Conservation (phyloP, 2,329 filamentous ascomycete genomes). For the Phialophora verrucosa region DNA sequence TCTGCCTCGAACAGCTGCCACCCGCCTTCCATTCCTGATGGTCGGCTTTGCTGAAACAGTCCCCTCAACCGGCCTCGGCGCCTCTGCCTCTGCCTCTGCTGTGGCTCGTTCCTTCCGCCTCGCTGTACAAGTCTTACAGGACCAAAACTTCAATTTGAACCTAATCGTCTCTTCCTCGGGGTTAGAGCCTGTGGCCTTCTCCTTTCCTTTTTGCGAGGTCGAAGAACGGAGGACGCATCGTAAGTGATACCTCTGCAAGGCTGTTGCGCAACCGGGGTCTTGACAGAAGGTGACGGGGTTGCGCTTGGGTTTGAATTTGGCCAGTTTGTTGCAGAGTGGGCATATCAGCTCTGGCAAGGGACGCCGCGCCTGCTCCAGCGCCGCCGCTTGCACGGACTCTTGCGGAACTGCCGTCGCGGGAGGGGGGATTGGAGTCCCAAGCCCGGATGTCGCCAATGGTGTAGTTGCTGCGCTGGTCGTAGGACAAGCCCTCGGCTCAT, state of each 20-base stretch:
- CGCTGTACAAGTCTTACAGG: background rate
- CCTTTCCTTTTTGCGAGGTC: background rate
- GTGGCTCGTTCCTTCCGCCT: conserved; percentile 1
- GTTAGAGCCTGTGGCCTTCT: background rate
- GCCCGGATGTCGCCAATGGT: conserved; percentile 13
- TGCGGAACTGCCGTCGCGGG: background rate
- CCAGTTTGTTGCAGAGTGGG: conserved; percentile 22
- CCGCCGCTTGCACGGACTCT: background rate
- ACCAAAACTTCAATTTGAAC: background rate
- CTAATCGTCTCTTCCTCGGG: background rate
- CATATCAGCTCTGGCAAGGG: background rate
- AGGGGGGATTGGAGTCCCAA: background rate
- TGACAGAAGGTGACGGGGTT: conserved; percentile 23
- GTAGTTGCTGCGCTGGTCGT: background rate
- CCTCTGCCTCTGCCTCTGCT: background rate
- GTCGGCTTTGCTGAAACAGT: background rate
- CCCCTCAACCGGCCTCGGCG: background rate
- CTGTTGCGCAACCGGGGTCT: conserved; percentile 24
- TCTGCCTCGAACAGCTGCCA: background rate
- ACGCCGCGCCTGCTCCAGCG: background rate
- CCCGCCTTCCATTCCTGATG: background rate
- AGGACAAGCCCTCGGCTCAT: background rate
- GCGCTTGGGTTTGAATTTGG: conserved; percentile 18
- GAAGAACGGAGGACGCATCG: conserved; percentile 19
- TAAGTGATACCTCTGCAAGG: conserved; percentile 30